phyloP scores from a whole-genome alignment of 1,284 basidiomycete genomes.

The Ustilago xerochloae region DNA sequence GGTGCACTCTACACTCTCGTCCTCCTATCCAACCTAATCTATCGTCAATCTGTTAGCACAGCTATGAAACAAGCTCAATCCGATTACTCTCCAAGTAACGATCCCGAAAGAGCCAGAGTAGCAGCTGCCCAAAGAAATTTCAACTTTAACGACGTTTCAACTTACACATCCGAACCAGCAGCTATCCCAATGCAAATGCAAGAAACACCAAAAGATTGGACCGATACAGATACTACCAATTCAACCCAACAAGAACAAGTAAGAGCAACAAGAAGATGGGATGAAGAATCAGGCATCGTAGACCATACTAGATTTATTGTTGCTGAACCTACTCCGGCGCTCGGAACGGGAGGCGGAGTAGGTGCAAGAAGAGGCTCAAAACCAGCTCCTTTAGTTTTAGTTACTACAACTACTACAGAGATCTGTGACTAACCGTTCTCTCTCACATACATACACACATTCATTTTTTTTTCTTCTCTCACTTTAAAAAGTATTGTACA shows the following conservation, averaged over 20 bases:
- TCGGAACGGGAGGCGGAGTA: no score
- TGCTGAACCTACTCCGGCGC: no score
- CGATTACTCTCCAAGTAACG: not conserved
- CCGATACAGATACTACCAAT: no score
- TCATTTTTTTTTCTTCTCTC: no score
- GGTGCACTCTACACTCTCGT: constrained; percentile 31
- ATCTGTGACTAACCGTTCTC: no score
- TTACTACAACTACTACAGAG: not conserved
- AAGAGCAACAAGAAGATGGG: not conserved
- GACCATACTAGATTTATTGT: not conserved
- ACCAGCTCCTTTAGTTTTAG: not conserved
- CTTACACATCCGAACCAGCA: not conserved
- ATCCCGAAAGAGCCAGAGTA: not conserved
- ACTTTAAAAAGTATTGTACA: no score
- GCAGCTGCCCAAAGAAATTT: not conserved
- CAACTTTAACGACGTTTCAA: not conserved
- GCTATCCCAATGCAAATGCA: not conserved
- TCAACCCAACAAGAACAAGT: not conserved
- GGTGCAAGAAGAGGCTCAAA: no score
- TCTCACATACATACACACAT: no score
- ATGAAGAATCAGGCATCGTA: not conserved
- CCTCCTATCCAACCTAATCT: constrained; percentile 28
- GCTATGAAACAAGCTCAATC: constrained; percentile 13
- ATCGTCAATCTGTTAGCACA: constrained; percentile 5
- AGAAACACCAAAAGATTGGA: no score